Conservation (phyloP, 106 monocot species). For the Agapanthus africanus region DNA sequence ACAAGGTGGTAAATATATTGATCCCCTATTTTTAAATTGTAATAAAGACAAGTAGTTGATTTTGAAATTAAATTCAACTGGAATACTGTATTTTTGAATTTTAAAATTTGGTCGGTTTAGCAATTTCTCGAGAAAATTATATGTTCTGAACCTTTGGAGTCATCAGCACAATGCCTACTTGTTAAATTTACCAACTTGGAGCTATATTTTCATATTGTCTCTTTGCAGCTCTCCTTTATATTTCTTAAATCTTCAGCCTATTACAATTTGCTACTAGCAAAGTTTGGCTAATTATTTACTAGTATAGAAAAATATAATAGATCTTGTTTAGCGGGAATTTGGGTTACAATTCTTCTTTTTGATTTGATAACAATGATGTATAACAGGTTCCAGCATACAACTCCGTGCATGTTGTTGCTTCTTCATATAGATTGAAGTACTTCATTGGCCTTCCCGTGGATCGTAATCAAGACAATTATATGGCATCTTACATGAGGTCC, state of each 20-base stretch:
- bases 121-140: too few relatives aligned
- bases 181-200: too few relatives aligned
- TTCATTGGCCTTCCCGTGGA: constrained; percentile 29
- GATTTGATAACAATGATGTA: not conserved
- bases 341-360: not conserved
- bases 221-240: too few relatives aligned
- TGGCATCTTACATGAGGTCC: constrained; percentile 8
- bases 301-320: not conserved
- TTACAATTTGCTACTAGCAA: too few relatives aligned
- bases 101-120: not conserved
- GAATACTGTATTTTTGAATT: not conserved
- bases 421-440: constrained; percentile 58
- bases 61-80: too few relatives aligned
- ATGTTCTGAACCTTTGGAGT: too few relatives aligned
- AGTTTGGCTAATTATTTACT: too few relatives aligned
- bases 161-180: too few relatives aligned
- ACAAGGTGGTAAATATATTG: not conserved
- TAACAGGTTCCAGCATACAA: constrained; percentile 82
- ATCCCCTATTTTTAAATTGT: not conserved
- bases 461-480: constrained; percentile 9
- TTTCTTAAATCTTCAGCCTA: too few relatives aligned
- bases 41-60: too few relatives aligned
- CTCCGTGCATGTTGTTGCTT: constrained; percentile 46
- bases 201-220: too few relatives aligned
- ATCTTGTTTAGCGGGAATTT: not conserved